These are phyloP conservation scores for Dispira simplex DNA, from an alignment of 192 early-diverging fungal species.

Conservation along the genomic window DNA sequence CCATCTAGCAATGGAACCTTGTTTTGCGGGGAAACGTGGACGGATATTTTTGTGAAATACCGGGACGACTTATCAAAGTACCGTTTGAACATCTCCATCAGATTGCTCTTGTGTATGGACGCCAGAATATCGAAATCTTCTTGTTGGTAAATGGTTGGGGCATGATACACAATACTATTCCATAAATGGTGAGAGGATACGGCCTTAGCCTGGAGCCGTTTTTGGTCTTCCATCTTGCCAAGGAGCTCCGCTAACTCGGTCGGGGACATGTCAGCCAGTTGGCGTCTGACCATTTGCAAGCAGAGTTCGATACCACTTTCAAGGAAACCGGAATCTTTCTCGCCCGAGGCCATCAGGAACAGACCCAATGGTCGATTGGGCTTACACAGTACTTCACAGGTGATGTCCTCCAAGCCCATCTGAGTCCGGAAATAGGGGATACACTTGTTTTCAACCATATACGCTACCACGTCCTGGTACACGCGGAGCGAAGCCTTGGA, in stretches of 20 bases:
- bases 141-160: conserved; percentile 5
- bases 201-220: not conserved
- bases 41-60: conserved; percentile 7
- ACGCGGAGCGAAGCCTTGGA: conserved; percentile 6
- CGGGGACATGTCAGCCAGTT: conserved; percentile 3
- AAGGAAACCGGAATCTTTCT: not conserved
- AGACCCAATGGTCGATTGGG: conserved; percentile 5
- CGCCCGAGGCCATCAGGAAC: not conserved
- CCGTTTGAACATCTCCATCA: conserved; percentile 7
- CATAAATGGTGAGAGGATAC: conserved; percentile 1
- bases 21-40: not conserved
- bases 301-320: conserved; percentile 11
- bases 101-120: conserved; percentile 2
- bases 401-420: not conserved
- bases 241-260: not conserved
- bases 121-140: conserved; percentile 11
- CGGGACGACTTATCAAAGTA: conserved; percentile 4
- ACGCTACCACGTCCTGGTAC: conserved; percentile 7
- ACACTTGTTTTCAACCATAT: conserved; percentile 7
- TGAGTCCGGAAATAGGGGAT: not conserved
- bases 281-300: conserved; percentile 1
- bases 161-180: not conserved
- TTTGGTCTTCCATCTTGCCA: not conserved
- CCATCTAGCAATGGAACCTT: conserved; percentile 10
- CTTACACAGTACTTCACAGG: not conserved